Percentiles rank a stretch among this genome's conserved stretches.
Conservation (phyloP, 768 basidiomycete genomes). For the Lactarius indigo region DNA sequence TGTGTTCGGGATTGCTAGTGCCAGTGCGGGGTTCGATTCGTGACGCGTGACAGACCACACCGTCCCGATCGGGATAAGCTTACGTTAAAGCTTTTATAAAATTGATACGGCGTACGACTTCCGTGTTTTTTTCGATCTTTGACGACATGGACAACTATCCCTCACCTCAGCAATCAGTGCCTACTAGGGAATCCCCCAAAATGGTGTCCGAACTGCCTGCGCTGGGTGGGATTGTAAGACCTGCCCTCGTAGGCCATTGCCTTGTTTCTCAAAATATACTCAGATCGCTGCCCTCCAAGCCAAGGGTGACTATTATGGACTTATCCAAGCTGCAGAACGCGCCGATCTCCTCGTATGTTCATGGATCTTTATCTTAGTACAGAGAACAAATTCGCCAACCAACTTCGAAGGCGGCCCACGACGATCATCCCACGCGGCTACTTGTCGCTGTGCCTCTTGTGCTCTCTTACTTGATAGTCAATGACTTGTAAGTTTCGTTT, state of each 20-base stretch:
- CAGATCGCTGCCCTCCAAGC: conserved; percentile 38
- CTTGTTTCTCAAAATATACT: conserved; percentile 6
- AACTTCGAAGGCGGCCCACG: conserved; percentile 26
- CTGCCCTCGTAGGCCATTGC: neutral
- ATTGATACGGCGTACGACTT: neutral
- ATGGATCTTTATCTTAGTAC: neutral
- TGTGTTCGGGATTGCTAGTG: neutral
- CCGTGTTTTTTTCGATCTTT: neutral
- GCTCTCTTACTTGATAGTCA: conserved; percentile 59
- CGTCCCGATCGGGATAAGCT: neutral
- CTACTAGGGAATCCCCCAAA: conserved; percentile 33
- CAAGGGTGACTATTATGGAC: conserved; percentile 40
- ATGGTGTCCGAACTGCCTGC: conserved; percentile 19
- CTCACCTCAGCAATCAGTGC: conserved; percentile 53
- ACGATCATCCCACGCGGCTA: conserved; percentile 33
- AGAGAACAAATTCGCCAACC: neutral
- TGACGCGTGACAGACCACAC: neutral
- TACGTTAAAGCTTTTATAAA: too few species aligned
- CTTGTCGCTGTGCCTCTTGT: conserved; percentile 58
- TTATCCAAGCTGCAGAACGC: conserved; percentile 48
- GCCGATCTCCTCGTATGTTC: conserved; percentile 51
- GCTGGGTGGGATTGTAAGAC: conserved; percentile 17
- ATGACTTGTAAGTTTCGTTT: conserved; percentile 51
- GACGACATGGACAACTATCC: conserved; percentile 55
- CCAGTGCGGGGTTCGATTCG: neutral